Evolutionary conservation across 108 stramenopile species (phyloP).

Genomic region (Stephanodiscus triporus): DNA sequence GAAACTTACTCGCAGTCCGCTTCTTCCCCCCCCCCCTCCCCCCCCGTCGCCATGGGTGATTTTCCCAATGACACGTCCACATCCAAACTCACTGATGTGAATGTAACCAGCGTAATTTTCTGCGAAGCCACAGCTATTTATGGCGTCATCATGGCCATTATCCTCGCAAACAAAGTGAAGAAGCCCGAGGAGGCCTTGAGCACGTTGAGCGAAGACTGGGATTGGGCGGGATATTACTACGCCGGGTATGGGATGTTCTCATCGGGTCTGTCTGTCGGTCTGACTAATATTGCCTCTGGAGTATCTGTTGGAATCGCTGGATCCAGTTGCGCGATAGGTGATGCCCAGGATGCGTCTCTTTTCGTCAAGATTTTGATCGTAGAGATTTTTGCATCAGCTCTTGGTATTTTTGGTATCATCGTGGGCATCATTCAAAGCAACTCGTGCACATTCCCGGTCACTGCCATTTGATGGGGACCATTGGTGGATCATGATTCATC

Average conservation of each 20-base stretch:
- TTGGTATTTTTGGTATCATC: conserved; percentile 99
- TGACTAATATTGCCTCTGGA: conserved; percentile 98
- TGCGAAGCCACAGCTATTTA: conserved; percentile 99
- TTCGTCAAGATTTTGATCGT: conserved; percentile 99
- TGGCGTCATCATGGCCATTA: conserved; percentile 99
- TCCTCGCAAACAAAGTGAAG: conserved; percentile 95
- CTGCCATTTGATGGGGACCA: conserved; percentile 31
- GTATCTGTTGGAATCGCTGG: conserved; percentile 98
- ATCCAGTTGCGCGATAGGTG: conserved; percentile 95
- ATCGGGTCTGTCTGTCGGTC: conserved; percentile 93
- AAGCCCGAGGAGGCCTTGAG: conserved; percentile 69
- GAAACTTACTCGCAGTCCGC: not conserved
- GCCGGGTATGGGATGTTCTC: conserved; percentile 98
- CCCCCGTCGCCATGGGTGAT: conserved; percentile 1
- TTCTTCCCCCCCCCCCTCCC: not conserved
- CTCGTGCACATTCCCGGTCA: conserved; percentile 93
- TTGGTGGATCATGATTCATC: not conserved
- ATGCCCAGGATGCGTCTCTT: conserved; percentile 96
- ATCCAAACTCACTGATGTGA: not conserved
- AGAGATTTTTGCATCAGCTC: conserved; percentile 98
- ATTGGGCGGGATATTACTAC: conserved; percentile 89
- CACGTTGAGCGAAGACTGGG: conserved; percentile 78
- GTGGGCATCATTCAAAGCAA: conserved; percentile 99
- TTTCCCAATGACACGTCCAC: not conserved
- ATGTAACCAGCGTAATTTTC: conserved; percentile 91